Conservation (phyloP, 129 eudicot genomes). For the Lonicera japonica region DNA sequence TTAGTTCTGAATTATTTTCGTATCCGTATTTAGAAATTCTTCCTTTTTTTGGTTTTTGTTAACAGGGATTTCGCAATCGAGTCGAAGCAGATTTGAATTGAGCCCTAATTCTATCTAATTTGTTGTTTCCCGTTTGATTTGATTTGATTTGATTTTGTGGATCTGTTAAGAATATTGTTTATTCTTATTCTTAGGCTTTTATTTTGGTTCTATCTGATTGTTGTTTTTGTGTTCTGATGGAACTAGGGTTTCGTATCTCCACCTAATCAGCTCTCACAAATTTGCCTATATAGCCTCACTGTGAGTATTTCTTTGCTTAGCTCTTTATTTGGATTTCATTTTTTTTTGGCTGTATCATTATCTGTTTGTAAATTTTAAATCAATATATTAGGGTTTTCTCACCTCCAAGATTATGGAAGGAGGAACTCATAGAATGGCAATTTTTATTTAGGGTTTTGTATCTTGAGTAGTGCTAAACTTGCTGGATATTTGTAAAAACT, state of each 20-base stretch:
- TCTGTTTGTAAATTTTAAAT: background rate
- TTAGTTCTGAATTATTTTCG: too few species aligned
- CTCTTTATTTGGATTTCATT: too few species aligned
- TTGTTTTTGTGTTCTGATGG: conserved; percentile 39
- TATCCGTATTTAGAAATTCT: too few species aligned
- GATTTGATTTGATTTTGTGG: conserved; percentile 14
- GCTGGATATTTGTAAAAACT: too few species aligned
- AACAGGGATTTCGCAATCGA: conserved; percentile 6
- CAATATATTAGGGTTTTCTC: too few species aligned
- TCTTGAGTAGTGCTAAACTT: too few species aligned
- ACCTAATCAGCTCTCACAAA: conserved; percentile 17
- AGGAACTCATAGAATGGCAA: too few species aligned
- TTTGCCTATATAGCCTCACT: conserved; percentile 5
- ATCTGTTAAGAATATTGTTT: conserved; percentile 18
- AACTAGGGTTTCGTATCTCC: conserved; percentile 43
- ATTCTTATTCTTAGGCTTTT: background rate
- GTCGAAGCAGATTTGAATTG: conserved; percentile 12
- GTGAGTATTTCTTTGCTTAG: conserved; percentile 17
- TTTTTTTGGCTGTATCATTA: background rate
- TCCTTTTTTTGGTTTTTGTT: conserved; percentile 11
- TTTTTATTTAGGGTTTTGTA: too few species aligned
- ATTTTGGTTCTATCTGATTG: conserved; percentile 16
- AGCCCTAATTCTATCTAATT: conserved; percentile 17
- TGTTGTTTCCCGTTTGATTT: conserved; percentile 14
- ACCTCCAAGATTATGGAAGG: too few species aligned